Percentiles rank a stretch among this genome's conserved stretches.
These are phyloP conservation scores for Pharus latifolius DNA, from an alignment of 176 grass and related monocot species.

Conservation along the genomic window DNA sequence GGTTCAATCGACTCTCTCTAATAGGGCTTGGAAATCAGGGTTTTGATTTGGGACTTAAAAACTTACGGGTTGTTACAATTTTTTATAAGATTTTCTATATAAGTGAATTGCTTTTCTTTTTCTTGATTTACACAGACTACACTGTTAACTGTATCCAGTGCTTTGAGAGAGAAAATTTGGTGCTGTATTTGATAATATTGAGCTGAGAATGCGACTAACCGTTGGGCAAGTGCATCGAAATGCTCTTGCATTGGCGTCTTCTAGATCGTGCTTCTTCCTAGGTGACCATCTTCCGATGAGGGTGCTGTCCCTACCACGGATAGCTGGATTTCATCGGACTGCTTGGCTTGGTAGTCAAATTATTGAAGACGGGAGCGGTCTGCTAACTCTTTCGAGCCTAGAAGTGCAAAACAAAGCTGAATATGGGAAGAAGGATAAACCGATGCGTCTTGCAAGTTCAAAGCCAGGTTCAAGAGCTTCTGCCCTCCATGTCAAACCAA, in stretches of 20 bases:
- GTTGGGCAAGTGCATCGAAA: conserved; percentile 46
- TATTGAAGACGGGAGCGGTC: neutral
- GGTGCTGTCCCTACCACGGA: conserved; percentile 21
- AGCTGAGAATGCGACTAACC: conserved; percentile 33
- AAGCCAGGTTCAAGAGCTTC: conserved; percentile 35
- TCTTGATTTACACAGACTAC: too few species aligned
- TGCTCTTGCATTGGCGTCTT: conserved; percentile 63
- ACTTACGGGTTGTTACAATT: too few species aligned
- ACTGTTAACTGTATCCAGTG: too few species aligned
- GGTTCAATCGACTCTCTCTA: too few species aligned
- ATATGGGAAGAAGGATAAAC: conserved; percentile 43
- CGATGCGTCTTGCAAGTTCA: conserved; percentile 1
- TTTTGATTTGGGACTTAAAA: too few species aligned
- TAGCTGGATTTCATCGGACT: conserved; percentile 36
- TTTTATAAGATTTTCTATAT: too few species aligned
- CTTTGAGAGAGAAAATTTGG: neutral
- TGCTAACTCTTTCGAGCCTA: conserved; percentile 55
- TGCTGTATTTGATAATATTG: neutral
- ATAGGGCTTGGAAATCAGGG: too few species aligned
- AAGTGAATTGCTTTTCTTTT: too few species aligned
- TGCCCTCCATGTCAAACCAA: conserved; percentile 25
- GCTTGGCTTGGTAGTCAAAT: conserved; percentile 11
- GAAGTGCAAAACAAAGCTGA: conserved; percentile 31
- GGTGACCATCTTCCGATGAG: conserved; percentile 38
- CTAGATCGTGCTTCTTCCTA: conserved; percentile 42